Conservation (phyloP, 2,329 filamentous ascomycete genomes). For the Sarocladium kiliense region DNA sequence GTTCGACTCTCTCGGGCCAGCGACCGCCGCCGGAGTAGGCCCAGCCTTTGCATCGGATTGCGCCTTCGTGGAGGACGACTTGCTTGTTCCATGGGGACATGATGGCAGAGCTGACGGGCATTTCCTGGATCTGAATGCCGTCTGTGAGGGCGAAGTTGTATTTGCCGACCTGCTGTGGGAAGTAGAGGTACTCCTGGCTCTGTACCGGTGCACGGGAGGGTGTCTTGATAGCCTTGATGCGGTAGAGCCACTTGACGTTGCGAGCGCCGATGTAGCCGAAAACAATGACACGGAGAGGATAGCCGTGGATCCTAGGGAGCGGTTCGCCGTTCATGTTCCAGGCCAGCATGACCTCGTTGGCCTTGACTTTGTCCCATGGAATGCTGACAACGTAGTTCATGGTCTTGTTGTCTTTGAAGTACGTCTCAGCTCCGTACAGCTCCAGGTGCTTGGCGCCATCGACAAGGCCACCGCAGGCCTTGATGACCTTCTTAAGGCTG, state of each 20-base stretch:
- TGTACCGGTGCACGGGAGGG: constrained; percentile 58
- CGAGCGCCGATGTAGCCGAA: constrained; percentile 63
- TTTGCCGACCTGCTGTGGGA: constrained; percentile 62
- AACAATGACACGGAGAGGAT: constrained; percentile 56
- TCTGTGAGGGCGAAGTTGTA: constrained; percentile 49
- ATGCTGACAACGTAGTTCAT: constrained; percentile 66
- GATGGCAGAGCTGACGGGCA: constrained; percentile 64
- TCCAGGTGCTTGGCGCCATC: constrained; percentile 57
- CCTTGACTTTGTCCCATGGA: constrained; percentile 62
- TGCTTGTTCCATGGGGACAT: constrained; percentile 58
- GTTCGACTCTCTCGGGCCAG: constrained; percentile 59
- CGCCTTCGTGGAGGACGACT: constrained; percentile 55
- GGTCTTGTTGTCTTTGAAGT: constrained; percentile 62
- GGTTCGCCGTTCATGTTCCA: constrained; percentile 69
- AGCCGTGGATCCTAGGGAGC: constrained; percentile 61
- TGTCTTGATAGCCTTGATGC: constrained; percentile 53
- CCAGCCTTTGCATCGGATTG: constrained; percentile 52
- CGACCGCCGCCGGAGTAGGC: constrained; percentile 53
- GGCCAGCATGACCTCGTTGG: constrained; percentile 60
- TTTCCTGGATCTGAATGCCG: constrained; percentile 65
- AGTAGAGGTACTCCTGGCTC: constrained; percentile 63
- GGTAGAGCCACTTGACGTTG: constrained; percentile 59
- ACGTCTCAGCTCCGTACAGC: constrained; percentile 66
- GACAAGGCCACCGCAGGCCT: constrained; percentile 58
- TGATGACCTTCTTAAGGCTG: constrained; percentile 64